phyloP scores from a whole-genome alignment of 2,329 filamentous ascomycete genomes.

The Trichoderma lentiforme region DNA sequence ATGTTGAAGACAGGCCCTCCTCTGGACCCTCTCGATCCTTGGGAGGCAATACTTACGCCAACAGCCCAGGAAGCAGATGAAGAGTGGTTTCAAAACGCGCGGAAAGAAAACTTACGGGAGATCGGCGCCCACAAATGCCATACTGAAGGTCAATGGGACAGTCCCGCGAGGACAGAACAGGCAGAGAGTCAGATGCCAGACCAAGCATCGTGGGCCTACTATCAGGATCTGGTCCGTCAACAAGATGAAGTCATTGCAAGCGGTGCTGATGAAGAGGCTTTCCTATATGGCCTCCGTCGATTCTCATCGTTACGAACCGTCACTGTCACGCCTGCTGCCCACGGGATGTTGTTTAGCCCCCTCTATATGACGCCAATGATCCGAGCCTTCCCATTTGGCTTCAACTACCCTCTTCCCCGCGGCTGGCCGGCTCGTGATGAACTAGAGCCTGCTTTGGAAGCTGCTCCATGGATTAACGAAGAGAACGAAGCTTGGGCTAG shows the following conservation, averaged over 20 bases:
- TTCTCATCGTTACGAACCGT: slow-evolving; percentile 37
- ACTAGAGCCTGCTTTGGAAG: neutral
- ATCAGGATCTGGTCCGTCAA: slow-evolving; percentile 32
- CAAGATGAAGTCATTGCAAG: slow-evolving; percentile 31
- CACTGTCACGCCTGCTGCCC: slow-evolving; percentile 34
- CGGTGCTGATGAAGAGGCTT: neutral
- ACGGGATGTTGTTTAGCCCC: neutral
- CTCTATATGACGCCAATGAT: neutral
- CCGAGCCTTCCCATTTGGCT: neutral
- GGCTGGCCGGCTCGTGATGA: slow-evolving; percentile 18
- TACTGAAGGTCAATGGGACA: neutral
- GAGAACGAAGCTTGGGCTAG: neutral
- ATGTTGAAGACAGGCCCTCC: neutral
- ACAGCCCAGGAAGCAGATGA: neutral
- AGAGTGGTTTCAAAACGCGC: neutral
- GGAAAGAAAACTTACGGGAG: neutral
- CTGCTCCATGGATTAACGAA: neutral
- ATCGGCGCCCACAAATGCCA: neutral
- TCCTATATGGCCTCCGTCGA: neutral
- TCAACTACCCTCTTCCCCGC: slow-evolving; percentile 25
- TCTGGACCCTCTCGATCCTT: neutral
- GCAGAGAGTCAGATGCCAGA: neutral
- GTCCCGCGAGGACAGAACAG: neutral
- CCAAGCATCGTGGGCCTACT: slow-evolving; percentile 26
- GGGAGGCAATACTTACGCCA: neutral